These are phyloP conservation scores for Heliosperma pusillum DNA, from an alignment of 148 eudicot genomes.

Conservation along the genomic window DNA sequence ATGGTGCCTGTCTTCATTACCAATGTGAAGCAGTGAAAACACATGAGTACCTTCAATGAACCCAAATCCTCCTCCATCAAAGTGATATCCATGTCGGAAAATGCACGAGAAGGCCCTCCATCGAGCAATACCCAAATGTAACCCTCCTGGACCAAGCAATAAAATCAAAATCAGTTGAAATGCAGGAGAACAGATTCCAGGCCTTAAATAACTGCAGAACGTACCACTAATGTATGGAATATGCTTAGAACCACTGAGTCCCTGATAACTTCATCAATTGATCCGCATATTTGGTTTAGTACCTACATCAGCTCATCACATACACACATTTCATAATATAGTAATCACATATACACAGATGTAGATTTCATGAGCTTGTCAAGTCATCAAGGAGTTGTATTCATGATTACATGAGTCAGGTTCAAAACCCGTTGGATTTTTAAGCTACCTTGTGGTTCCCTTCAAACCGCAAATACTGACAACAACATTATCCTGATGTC, in stretches of 20 bases:
- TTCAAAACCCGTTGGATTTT: background rate
- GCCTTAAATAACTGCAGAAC: conserved; percentile 16
- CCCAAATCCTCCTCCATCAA: conserved; percentile 81
- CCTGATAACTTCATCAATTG: conserved; percentile 57
- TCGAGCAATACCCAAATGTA: conserved; percentile 86
- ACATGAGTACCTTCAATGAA: conserved; percentile 50
- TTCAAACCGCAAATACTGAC: too few species aligned
- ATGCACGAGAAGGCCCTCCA: conserved; percentile 95
- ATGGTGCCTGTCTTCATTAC: background rate
- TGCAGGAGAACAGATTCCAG: background rate
- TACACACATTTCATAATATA: conserved; percentile 19
- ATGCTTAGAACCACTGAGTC: conserved; percentile 72
- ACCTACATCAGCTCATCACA: conserved; percentile 45
- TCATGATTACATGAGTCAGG: background rate
- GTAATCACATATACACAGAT: too few species aligned
- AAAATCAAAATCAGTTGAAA: conserved; percentile 21
- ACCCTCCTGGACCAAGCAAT: conserved; percentile 60
- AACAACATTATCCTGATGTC: too few species aligned
- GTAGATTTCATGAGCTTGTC: background rate
- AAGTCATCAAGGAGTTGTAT: background rate
- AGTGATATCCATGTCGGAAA: conserved; percentile 60
- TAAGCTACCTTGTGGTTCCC: background rate
- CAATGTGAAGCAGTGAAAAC: background rate
- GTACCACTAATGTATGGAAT: conserved; percentile 71
- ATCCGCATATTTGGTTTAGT: conserved; percentile 58